Evolutionary conservation across 148 eudicot species (phyloP), one percentile per base, ranked within the genome.

Genomic region (Diospyros kaki): DNA sequence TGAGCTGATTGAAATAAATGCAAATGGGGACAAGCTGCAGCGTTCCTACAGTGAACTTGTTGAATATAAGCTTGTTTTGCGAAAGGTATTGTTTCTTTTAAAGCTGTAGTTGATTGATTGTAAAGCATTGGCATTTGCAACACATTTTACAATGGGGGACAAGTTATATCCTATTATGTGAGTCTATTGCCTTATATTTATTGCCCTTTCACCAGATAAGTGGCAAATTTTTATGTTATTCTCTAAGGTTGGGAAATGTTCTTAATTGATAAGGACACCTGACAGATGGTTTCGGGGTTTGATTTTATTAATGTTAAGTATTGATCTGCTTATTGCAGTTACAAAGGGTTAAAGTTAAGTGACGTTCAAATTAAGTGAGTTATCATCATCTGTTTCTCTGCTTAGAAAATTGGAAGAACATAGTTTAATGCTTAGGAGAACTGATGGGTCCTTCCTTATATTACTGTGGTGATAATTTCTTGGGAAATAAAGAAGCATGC

Each of bases 11-110:
- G 98, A 93, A 80, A 86, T 91, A 51, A 91, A 91, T 78, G 84
- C 97, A 74, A 93, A 93, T 75, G 81, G 86, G 79, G 97, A 86
- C 3, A 95, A 90, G 81, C 77, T 95, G 79, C 99, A 85, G 81
- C 94, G 94, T 54, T 68, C 89, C 72, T 87, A 95, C 73, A 90
- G 87, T 84, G 99, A 92, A 64, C 96, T 92, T 70, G 83, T 79
- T 58, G 99, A 95, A 70, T 95, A 89, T 84, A 92, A 89, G 87
- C 91, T 95, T 81, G 94, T 95, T 63, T 73, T 94, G 74, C 88
- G 87, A 76, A 94, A 94, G 93, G 98, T 89, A 78, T 45, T 68
- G 28, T 12, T 48, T 68, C 66, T 73, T 76, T 42, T 73, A 44
- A 64, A 73, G 17, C 13, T 77, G 59, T 71, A 50, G 58, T 63